Evolutionary conservation across 495 filamentous ascomycete genomes (phyloP).

Genomic region (Daldinia loculata): DNA sequence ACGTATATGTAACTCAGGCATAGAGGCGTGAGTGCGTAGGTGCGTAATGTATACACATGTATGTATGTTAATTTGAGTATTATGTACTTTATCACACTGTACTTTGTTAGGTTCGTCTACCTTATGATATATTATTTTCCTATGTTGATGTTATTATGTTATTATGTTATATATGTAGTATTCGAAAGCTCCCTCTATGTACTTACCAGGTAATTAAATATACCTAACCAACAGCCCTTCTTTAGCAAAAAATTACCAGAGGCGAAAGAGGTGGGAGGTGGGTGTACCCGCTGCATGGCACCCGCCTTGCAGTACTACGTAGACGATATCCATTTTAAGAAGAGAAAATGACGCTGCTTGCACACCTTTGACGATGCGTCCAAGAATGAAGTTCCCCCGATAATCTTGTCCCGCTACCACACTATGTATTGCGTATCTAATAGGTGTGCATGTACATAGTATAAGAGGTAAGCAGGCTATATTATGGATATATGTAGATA

Average conservation of each 20-base stretch:
- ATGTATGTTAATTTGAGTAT: not conserved
- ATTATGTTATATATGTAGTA: too few species aligned
- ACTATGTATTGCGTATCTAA: not conserved
- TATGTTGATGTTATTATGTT: too few species aligned
- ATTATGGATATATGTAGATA: constrained; percentile 9
- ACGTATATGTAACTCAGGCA: not conserved
- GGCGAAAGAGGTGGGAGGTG: constrained; percentile 4
- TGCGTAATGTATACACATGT: not conserved
- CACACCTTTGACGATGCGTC: constrained; percentile 13
- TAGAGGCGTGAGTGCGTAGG: not conserved
- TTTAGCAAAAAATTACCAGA: constrained; percentile 1
- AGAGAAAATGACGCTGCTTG: constrained; percentile 29
- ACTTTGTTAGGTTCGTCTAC: not conserved
- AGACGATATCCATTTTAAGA: not conserved
- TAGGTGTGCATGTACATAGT: constrained; percentile 11
- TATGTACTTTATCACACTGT: not conserved
- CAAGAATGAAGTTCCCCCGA: constrained; percentile 2
- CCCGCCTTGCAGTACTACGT: constrained; percentile 23
- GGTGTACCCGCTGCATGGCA: constrained; percentile 25
- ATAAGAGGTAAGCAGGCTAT: constrained; percentile 1
- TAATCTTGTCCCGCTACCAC: not conserved
- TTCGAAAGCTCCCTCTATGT: not conserved
- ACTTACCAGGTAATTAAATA: not conserved
- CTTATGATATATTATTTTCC: too few species aligned
- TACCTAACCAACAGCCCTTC: not conserved